A percentile compares a stretch with the other conserved stretches of the same genome.
Conservation (phyloP, 208 protist genomes). For the Acanthamoeba castellanii region DNA sequence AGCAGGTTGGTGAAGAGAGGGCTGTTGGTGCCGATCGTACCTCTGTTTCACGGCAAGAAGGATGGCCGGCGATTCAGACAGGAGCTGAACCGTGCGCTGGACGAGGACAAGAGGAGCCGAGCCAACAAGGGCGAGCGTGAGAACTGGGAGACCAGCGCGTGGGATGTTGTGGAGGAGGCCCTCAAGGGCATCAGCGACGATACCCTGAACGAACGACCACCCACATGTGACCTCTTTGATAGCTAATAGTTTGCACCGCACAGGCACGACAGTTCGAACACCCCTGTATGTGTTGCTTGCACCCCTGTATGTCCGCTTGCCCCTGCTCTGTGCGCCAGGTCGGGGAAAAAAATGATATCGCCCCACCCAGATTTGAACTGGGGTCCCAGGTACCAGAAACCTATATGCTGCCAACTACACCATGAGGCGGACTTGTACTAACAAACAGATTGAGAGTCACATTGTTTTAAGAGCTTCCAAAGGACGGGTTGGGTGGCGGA, state of each 20-base stretch:
- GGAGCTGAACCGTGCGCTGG: background rate
- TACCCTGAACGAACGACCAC: background rate
- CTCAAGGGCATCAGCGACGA: background rate
- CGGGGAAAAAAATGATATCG: background rate
- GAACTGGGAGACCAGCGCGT: background rate
- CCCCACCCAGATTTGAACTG: constrained; percentile 37
- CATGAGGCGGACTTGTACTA: background rate
- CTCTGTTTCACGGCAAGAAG: constrained; percentile 20
- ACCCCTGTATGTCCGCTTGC: too few species aligned
- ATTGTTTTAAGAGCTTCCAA: too few species aligned
- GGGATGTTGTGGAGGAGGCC: constrained; percentile 25
- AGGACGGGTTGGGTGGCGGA: too few species aligned
- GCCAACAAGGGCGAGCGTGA: background rate
- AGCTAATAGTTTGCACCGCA: too few species aligned
- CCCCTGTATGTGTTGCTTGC: too few species aligned
- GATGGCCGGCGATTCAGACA: background rate
- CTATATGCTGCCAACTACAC: constrained; percentile 34
- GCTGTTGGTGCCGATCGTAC: constrained; percentile 6
- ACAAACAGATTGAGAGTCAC: background rate
- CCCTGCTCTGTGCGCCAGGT: too few species aligned
- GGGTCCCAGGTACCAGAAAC: constrained; percentile 24
- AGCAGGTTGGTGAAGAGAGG: background rate
- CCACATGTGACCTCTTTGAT: background rate
- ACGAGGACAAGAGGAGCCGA: background rate
- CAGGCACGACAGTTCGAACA: too few species aligned